Conservation (phyloP, 148 eudicot species). For the Persicaria maculosa region DNA sequence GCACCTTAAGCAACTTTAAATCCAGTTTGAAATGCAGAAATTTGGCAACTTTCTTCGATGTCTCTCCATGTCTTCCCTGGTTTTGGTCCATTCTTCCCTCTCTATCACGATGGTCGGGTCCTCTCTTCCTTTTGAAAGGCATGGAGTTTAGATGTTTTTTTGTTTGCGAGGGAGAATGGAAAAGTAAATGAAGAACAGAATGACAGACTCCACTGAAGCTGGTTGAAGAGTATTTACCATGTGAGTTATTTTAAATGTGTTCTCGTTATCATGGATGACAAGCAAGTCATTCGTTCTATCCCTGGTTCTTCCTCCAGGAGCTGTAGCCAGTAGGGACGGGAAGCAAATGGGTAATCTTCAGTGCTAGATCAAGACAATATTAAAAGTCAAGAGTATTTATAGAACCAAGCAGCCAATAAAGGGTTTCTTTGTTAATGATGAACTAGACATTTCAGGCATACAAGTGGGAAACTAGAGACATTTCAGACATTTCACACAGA, state of each 20-base stretch:
- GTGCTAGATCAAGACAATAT: no score
- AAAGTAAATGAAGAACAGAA: neutral
- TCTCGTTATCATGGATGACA: slow-evolving; percentile 46
- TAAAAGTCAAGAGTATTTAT: no score
- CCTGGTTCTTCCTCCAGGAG: slow-evolving; percentile 71
- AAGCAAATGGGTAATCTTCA: no score
- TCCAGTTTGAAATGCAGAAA: slow-evolving; percentile 81
- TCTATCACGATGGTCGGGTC: slow-evolving; percentile 35
- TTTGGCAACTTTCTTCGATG: slow-evolving; percentile 85
- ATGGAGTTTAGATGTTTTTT: no score
- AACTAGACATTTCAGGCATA: no score
- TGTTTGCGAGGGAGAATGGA: no score
- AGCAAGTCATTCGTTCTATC: slow-evolving; percentile 39
- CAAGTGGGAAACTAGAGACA: no score
- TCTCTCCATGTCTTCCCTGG: slow-evolving; percentile 77
- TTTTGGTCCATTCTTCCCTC: slow-evolving; percentile 71
- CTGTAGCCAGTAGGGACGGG: neutral
- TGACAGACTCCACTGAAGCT: no score
- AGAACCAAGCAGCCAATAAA: no score
- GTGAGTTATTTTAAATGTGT: slow-evolving; percentile 64
- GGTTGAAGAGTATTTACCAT: slow-evolving; percentile 15
- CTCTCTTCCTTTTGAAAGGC: slow-evolving; percentile 41
- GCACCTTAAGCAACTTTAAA: slow-evolving; percentile 19
- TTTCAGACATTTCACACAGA: no score
- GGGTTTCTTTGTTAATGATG: no score